These are phyloP conservation scores for Gastrodia elata DNA, from an alignment of 106 monocot genomes.

Conservation along the genomic window DNA sequence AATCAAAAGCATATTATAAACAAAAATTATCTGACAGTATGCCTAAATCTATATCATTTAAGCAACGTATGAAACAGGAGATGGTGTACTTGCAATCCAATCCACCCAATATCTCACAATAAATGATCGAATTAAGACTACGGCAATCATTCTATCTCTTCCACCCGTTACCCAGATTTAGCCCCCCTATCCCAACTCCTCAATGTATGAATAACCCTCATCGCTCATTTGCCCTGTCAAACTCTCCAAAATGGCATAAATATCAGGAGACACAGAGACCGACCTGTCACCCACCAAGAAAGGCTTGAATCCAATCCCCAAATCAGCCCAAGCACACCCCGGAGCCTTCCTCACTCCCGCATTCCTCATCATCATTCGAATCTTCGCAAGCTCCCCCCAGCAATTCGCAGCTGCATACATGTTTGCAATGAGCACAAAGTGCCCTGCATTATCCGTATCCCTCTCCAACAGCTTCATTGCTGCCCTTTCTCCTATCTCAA, in stretches of 20 bases:
- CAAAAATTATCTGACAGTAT: no score
- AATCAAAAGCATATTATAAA: no score
- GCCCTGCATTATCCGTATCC: slow-evolving; percentile 43
- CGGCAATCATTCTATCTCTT: neutral
- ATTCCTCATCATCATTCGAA: slow-evolving; percentile 49
- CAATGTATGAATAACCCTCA: slow-evolving; percentile 21
- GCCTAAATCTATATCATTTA: no score
- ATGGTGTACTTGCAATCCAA: no score
- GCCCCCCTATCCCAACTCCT: slow-evolving; percentile 16
- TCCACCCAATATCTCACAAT: no score
- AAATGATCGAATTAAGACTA: no score
- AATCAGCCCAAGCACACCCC: slow-evolving; percentile 39
- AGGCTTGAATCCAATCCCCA: slow-evolving; percentile 30
- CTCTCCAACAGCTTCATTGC: slow-evolving; percentile 44
- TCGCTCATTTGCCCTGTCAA: slow-evolving; percentile 37
- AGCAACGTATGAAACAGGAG: no score
- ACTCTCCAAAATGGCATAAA: slow-evolving; percentile 17
- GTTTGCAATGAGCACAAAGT: slow-evolving; percentile 54
- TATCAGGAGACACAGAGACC: slow-evolving; percentile 14
- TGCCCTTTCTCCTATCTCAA: slow-evolving; percentile 40
- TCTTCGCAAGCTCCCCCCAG: slow-evolving; percentile 41
- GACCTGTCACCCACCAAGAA: slow-evolving; percentile 36
- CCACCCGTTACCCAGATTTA: neutral
- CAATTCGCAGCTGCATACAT: slow-evolving; percentile 48
- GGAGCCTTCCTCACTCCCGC: slow-evolving; percentile 49